Percentiles rank a stretch among this genome's conserved stretches.
phyloP scores from a whole-genome alignment of 2,329 filamentous ascomycete species.

The Microdochium paspali region DNA sequence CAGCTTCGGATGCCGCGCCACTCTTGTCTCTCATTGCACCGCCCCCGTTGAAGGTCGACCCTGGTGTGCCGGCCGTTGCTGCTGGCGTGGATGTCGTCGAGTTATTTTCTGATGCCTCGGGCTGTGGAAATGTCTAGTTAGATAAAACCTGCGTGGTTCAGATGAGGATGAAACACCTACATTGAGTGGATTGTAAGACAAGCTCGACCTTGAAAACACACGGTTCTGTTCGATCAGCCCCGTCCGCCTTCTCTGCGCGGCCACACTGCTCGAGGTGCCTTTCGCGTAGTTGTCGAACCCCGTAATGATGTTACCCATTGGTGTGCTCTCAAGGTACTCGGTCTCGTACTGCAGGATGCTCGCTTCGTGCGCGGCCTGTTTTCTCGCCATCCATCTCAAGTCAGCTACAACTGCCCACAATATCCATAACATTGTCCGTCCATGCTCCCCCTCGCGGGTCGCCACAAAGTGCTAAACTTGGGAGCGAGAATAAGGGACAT shows the following conservation, averaged over 20 bases:
- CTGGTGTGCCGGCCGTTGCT: neutral
- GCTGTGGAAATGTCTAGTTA: neutral
- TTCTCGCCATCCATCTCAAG: no score
- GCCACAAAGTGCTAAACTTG: no score
- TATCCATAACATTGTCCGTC: no score
- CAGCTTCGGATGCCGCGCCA: neutral
- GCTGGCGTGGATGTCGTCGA: neutral
- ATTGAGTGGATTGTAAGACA: constrained; percentile 44
- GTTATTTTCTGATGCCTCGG: neutral
- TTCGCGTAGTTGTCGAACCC: constrained; percentile 99
- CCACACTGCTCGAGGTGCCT: constrained; percentile 52
- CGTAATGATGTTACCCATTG: constrained; percentile 87
- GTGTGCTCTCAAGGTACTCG: constrained; percentile 83
- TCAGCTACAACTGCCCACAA: constrained; percentile 6
- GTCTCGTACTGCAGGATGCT: constrained; percentile 76
- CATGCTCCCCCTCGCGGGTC: no score
- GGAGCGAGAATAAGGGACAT: no score
- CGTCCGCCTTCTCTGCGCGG: constrained; percentile 54
- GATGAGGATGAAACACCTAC: no score
- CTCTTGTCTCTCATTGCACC: neutral
- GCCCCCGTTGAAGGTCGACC: neutral
- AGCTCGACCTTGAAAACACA: constrained; percentile 61
- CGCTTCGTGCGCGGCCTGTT: constrained; percentile 58
- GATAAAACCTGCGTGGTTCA: no score
- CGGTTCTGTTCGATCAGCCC: constrained; percentile 60